Evolutionary conservation across 2,329 filamentous ascomycete genomes (phyloP).

Genomic region (Hymenoscyphus fructigenus): DNA sequence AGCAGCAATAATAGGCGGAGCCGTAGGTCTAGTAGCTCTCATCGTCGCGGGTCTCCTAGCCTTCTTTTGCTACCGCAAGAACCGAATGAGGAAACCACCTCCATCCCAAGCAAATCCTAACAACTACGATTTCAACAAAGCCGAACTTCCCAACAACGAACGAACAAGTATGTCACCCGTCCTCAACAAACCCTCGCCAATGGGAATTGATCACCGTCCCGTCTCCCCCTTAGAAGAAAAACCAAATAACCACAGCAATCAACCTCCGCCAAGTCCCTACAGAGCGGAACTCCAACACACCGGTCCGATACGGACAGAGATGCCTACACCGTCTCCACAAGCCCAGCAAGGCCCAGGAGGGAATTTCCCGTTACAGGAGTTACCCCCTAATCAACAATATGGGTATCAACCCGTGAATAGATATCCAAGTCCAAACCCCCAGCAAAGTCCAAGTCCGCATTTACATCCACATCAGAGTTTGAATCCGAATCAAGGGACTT

Average conservation of each 20-base stretch:
- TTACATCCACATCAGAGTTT: neutral
- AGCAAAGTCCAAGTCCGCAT: neutral
- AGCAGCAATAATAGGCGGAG: conserved; percentile 18
- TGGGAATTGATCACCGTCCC: conserved; percentile 2
- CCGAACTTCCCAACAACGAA: conserved; percentile 3
- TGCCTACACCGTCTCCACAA: neutral
- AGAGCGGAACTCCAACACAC: conserved; percentile 8
- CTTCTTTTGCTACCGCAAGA: conserved; percentile 16
- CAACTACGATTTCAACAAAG: conserved; percentile 3
- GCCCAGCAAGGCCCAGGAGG: too few relatives aligned
- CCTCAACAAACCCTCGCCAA: neutral
- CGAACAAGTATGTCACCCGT: neutral
- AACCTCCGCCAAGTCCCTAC: conserved; percentile 2
- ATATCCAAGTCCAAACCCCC: neutral
- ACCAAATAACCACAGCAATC: neutral
- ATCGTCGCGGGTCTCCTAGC: conserved; percentile 13
- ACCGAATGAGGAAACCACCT: neutral
- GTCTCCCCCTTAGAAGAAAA: conserved; percentile 7
- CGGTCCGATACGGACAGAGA: neutral
- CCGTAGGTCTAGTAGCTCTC: conserved; percentile 12
- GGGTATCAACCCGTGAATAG: neutral
- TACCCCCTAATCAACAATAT: conserved; percentile 11
- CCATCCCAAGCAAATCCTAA: neutral
- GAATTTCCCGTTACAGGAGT: conserved; percentile 6
- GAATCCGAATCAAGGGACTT: neutral